Conservation (phyloP, 148 eudicot genomes). For the Camellia japonica region DNA sequence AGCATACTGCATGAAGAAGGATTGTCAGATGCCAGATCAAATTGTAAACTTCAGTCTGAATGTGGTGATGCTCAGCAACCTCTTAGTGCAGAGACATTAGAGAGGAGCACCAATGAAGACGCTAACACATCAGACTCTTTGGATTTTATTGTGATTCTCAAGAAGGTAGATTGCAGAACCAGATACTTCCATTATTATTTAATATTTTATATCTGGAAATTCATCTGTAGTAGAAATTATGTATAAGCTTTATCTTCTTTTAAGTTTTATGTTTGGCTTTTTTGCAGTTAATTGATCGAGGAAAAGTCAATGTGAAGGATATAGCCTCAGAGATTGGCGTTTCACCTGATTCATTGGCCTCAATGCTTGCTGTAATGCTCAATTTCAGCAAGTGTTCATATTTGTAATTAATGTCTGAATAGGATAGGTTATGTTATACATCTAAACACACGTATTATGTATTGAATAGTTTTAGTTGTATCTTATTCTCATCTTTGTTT, state of each 20-base stretch:
- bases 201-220: not conserved
- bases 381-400: constrained; percentile 10
- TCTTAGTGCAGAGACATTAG: constrained; percentile 21
- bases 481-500: constrained; percentile 3
- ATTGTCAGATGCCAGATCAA: constrained; percentile 25
- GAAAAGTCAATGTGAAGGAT: constrained; percentile 65
- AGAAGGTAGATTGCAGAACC: constrained; percentile 51
- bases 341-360: constrained; percentile 55
- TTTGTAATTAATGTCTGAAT: constrained; percentile 20
- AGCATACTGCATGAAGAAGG: constrained; percentile 24
- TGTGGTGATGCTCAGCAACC: constrained; percentile 33
- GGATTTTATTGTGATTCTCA: constrained; percentile 49
- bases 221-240: not conserved
- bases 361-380: constrained; percentile 57
- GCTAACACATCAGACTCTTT: constrained; percentile 29
- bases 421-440: not conserved
- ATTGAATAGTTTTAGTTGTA: not conserved
- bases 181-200: not conserved
- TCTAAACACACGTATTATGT: not conserved
- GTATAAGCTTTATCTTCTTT: constrained; percentile 9
- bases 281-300: constrained; percentile 68
- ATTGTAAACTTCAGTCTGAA: constrained; percentile 33
- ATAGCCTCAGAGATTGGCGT: constrained; percentile 67
- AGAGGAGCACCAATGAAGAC: constrained; percentile 30
- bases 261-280: constrained; percentile 9